Evolutionary conservation across 2,329 filamentous ascomycete species (phyloP).

Genomic region (Xylariaceae sp.): DNA sequence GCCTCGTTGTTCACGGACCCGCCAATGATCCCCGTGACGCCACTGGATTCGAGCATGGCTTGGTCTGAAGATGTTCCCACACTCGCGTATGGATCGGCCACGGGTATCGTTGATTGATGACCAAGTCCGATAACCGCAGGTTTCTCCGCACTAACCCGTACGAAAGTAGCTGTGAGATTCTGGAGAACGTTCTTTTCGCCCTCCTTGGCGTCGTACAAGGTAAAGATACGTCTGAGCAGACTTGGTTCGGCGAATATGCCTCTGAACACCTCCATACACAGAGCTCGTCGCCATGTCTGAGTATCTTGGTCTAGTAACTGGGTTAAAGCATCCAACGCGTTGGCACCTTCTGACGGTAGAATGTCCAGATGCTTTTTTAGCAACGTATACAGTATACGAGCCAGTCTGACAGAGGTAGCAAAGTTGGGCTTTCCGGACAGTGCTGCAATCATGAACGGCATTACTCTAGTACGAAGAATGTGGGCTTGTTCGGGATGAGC

Average conservation of each 20-base stretch:
- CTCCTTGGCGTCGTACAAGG: slow-evolving; percentile 70
- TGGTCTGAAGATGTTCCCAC: slow-evolving; percentile 66
- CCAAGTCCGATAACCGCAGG: slow-evolving; percentile 84
- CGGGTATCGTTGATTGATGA: slow-evolving; percentile 80
- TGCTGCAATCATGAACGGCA: slow-evolving; percentile 77
- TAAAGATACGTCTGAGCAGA: slow-evolving; percentile 75
- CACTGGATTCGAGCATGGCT: slow-evolving; percentile 83
- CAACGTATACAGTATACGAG: slow-evolving; percentile 78
- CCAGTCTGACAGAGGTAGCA: slow-evolving; percentile 74
- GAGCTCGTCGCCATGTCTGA: slow-evolving; percentile 76
- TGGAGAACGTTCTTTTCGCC: slow-evolving; percentile 73
- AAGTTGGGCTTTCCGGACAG: slow-evolving; percentile 77
- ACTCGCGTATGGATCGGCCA: slow-evolving; percentile 51
- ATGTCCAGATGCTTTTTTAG: slow-evolving; percentile 73
- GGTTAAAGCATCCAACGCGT: slow-evolving; percentile 75
- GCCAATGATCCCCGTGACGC: slow-evolving; percentile 82
- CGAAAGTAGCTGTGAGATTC: slow-evolving; percentile 80
- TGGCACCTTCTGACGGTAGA: slow-evolving; percentile 74
- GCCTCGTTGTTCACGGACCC: slow-evolving; percentile 61
- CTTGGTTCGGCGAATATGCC: slow-evolving; percentile 78
- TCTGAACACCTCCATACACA: slow-evolving; percentile 89
- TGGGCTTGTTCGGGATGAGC: slow-evolving; percentile 76
- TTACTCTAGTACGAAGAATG: slow-evolving; percentile 70
- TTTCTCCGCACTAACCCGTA: slow-evolving; percentile 89
- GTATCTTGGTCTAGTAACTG: slow-evolving; percentile 86